A percentile compares a stretch with the other conserved stretches of the same genome.
Conservation (phyloP, 257 asterid genomes). For the Capsicum rhomboideum region DNA sequence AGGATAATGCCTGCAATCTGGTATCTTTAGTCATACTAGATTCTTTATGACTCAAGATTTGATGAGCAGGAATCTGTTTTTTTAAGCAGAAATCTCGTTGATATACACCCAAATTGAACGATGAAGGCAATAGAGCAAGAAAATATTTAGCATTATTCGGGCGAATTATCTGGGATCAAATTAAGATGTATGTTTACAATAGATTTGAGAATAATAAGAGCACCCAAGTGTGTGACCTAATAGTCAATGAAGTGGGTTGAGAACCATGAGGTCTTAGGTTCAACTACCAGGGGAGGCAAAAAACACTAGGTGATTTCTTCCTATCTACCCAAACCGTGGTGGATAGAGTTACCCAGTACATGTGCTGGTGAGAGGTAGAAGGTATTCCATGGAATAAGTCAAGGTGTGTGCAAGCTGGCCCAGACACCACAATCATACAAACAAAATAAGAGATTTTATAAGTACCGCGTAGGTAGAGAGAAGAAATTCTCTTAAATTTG, state of each 20-base stretch:
- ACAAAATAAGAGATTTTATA: background rate
- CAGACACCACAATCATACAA: background rate
- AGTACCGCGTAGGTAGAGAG: background rate
- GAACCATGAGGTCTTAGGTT: background rate
- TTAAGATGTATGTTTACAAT: background rate
- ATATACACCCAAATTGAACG: background rate
- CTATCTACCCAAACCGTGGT: background rate
- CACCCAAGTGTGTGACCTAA: background rate
- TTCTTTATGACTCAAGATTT: background rate
- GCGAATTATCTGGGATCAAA: background rate
- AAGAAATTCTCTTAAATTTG: background rate
- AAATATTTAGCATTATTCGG: background rate
- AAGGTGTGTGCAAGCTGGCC: background rate
- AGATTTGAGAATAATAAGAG: background rate
- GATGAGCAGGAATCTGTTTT: background rate
- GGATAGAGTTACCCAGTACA: background rate
- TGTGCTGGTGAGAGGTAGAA: background rate
- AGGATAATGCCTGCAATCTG: background rate
- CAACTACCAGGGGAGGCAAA: background rate
- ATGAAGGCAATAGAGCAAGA: background rate
- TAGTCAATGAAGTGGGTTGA: background rate
- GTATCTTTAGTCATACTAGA: background rate
- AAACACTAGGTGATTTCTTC: background rate
- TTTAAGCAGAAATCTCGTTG: background rate
- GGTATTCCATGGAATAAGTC: background rate